Conservation (phyloP, 2,329 filamentous ascomycete species). For the Blastomyces gilchristii region DNA sequence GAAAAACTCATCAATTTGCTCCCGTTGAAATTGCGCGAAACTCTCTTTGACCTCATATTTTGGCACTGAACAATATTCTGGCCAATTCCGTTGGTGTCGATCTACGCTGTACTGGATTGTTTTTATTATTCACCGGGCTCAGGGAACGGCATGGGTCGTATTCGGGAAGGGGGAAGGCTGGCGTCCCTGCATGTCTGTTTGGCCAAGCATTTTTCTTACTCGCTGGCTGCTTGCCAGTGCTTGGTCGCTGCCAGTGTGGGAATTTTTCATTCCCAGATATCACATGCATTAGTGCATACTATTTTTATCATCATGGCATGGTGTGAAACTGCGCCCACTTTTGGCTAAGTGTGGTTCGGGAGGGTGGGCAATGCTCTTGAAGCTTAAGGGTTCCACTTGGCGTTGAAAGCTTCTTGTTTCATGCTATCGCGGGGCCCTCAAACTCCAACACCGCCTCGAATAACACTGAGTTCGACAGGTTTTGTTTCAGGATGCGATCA, state of each 20-base stretch:
- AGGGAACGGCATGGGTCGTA: neutral
- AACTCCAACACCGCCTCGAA: neutral
- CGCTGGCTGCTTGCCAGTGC: neutral
- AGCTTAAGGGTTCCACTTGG: neutral
- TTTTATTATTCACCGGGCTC: no score
- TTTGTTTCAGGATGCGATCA: conserved; percentile 1
- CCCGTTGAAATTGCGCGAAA: neutral
- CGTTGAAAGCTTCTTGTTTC: neutral
- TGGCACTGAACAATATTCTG: neutral
- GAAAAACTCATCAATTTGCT: neutral
- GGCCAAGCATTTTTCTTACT: neutral
- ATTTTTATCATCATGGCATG: neutral
- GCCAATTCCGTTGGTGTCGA: neutral
- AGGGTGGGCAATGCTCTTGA: conserved; percentile 1
- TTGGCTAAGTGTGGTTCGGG: neutral
- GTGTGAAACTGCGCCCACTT: neutral
- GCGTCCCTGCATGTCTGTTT: conserved; percentile 1
- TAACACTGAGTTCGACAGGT: neutral
- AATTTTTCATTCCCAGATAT: neutral
- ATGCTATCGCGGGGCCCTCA: neutral
- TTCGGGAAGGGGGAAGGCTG: conserved; percentile 8
- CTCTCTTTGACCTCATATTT: neutral
- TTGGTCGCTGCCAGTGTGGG: no score
- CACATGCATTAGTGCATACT: conserved; percentile 6
- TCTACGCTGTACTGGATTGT: neutral